Evolutionary conservation across 352 stramenopile genomes (phyloP), one percentile per base, ranked within the genome.

Genomic region (Saprolegnia parasitica): DNA sequence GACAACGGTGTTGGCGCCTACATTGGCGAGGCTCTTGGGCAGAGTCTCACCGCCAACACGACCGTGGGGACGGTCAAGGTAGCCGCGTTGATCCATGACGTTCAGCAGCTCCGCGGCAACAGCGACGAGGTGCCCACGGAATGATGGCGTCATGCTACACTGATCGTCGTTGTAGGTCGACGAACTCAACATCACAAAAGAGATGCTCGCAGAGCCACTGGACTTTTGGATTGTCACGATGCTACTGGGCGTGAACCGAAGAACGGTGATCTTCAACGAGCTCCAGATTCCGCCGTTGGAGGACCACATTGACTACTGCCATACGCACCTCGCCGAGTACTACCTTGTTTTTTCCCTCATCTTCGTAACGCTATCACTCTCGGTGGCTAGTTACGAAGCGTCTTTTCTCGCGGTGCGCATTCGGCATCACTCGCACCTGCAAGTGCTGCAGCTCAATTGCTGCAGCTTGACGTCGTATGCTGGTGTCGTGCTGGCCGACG

Each of bases 171-270:
- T 23, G 16, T 45, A 68, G 62, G 29, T 37, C 4, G 63, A 70
- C 3, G 29, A 42, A 4, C 26, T 70, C 10, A 49, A 23, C 20
- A 46, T 62, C 21, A 24, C 42, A 15, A 70, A 70, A 26, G 63
- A 61, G 29, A 39, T 42, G 63, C 55, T 62, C 24, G 47, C 45
- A 1, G 78, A 93, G 37, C 74, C 81, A 60, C 76, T 91, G 24
- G 85, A 93, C 67, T 71, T 67, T 24, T 91, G 81, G 81, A 83
- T 93, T 56, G 62, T 91, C 13, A 74, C 78, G 0, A 90, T 89
- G 57, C 89, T 81, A 49, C 72, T 93, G 16, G 73, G 72, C 10
- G 68, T 91, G 35, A 93, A 93, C 58, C 83, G 83, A 1, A 40
- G 76, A 6, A 91, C 81, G 0, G 76, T 84, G 29, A 72, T 86